phyloP scores from a whole-genome alignment of 2,329 filamentous ascomycete species.

The Nemania diffusa region DNA sequence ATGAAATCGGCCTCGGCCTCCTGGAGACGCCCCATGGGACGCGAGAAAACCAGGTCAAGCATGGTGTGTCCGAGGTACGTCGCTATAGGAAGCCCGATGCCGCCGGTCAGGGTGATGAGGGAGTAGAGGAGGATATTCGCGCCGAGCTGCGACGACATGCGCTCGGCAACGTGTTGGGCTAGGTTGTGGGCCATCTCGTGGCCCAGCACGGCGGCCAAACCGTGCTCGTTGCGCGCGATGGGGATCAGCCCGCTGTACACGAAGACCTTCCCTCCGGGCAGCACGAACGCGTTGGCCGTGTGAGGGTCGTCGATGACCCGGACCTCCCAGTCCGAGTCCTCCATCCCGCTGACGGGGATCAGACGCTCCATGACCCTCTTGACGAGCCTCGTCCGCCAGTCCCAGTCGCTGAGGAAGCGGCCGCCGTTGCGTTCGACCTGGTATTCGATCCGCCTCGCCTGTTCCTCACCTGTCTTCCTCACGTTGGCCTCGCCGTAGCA shows the following conservation, averaged over 20 bases:
- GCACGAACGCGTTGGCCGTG: slow-evolving; percentile 78
- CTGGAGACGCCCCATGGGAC: slow-evolving; percentile 76
- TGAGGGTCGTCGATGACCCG: slow-evolving; percentile 74
- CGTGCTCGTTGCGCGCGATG: slow-evolving; percentile 73
- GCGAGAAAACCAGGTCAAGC: slow-evolving; percentile 71
- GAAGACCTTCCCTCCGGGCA: slow-evolving; percentile 83
- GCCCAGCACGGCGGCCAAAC: slow-evolving; percentile 78
- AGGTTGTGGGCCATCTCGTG: slow-evolving; percentile 85
- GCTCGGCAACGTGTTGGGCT: slow-evolving; percentile 74
- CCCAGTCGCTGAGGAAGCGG: slow-evolving; percentile 67
- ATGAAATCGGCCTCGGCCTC: slow-evolving; percentile 85
- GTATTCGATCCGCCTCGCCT: slow-evolving; percentile 65
- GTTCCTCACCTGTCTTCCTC: slow-evolving; percentile 60
- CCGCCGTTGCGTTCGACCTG: slow-evolving; percentile 63
- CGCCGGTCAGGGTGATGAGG: slow-evolving; percentile 60
- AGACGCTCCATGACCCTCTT: slow-evolving; percentile 72
- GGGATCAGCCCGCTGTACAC: slow-evolving; percentile 78
- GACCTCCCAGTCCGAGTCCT: slow-evolving; percentile 73
- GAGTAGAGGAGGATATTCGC: slow-evolving; percentile 62
- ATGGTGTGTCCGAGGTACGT: slow-evolving; percentile 59
- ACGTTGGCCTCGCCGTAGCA: slow-evolving; percentile 68
- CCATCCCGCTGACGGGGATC: slow-evolving; percentile 73
- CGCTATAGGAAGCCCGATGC: slow-evolving; percentile 55
- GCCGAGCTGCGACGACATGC: slow-evolving; percentile 64
- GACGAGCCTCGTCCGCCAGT: slow-evolving; percentile 67